Percentiles rank a stretch among this genome's conserved stretches.
phyloP scores from a whole-genome alignment of 257 asterid genomes.

The Phtheirospermum japonicum region DNA sequence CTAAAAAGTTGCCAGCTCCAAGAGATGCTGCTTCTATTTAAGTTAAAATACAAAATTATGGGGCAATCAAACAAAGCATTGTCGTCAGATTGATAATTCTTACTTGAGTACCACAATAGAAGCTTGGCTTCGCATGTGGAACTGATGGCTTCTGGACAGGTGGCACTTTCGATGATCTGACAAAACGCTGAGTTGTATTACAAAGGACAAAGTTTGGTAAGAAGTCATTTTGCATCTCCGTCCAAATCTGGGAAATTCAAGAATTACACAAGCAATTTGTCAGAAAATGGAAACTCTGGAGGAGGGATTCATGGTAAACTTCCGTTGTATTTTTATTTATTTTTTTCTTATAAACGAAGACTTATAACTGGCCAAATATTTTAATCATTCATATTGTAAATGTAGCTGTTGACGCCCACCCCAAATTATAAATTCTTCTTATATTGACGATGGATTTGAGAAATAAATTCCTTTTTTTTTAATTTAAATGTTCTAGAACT shows the following conservation, averaged over 20 bases:
- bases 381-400: no score
- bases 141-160: slow-evolving; percentile 85
- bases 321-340: background rate
- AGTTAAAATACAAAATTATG: slow-evolving; percentile 19
- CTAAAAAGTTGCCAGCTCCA: background rate
- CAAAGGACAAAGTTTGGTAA: slow-evolving; percentile 90
- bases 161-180: slow-evolving; percentile 80
- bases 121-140: slow-evolving; percentile 87
- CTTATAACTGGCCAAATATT: background rate
- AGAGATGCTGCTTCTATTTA: background rate
- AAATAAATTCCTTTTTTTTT: no score
- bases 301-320: background rate
- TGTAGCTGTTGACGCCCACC: no score
- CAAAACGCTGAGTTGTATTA: slow-evolving; percentile 97
- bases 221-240: slow-evolving; percentile 97
- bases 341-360: background rate
- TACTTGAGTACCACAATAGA: slow-evolving; percentile 95
- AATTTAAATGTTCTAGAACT: no score
- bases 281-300: slow-evolving; percentile 21
- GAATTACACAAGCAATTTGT: slow-evolving; percentile 29
- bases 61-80: slow-evolving; percentile 11
- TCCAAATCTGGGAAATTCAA: slow-evolving; percentile 68
- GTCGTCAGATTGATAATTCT: slow-evolving; percentile 32
- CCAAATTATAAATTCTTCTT: no score
- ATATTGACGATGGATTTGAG: no score